A percentile compares a stretch with the other conserved stretches of the same genome.
Conservation (phyloP, 176 grass and related monocot species). For the Elymus sibiricus region DNA sequence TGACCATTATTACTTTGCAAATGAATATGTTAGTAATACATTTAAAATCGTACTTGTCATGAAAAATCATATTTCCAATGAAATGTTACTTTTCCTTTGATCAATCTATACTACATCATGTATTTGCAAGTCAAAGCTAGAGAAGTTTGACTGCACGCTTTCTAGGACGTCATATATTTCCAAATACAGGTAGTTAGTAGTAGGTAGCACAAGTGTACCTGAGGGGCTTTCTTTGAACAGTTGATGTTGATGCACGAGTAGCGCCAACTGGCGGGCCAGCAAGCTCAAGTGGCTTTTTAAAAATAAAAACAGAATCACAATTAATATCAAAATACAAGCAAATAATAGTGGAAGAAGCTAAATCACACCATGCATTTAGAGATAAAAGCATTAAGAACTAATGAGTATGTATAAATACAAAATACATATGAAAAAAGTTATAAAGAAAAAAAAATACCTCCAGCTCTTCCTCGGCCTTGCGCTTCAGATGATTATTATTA, state of each 20-base stretch:
- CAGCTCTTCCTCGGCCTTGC: conserved; percentile 60
- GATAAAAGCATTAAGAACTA: not conserved
- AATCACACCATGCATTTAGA: not conserved
- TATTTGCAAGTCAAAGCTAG: not conserved
- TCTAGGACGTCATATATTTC: not conserved
- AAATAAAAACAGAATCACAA: conserved; percentile 17
- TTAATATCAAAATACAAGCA: conserved; percentile 18
- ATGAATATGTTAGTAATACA: not conserved
- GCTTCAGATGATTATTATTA: conserved; percentile 39
- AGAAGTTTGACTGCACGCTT: not conserved
- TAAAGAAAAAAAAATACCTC: conserved; percentile 48
- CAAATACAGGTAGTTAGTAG: not conserved
- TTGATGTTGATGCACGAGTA: conserved; percentile 26
- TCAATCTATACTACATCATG: not conserved
- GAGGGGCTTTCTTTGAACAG: conserved; percentile 54
- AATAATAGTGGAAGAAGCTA: not conserved
- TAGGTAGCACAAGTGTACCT: conserved; percentile 43
- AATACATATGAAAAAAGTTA: conserved; percentile 7
- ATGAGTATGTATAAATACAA: not conserved
- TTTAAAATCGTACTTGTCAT: not conserved
- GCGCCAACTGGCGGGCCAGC: conserved; percentile 32
- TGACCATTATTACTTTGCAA: not conserved
- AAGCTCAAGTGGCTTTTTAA: conserved; percentile 58
- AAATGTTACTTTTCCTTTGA: not conserved
- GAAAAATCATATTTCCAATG: not conserved